These are phyloP conservation scores for Ceratocystis alfenasii DNA, from an alignment of 2,329 filamentous ascomycete species.

Conservation along the genomic window DNA sequence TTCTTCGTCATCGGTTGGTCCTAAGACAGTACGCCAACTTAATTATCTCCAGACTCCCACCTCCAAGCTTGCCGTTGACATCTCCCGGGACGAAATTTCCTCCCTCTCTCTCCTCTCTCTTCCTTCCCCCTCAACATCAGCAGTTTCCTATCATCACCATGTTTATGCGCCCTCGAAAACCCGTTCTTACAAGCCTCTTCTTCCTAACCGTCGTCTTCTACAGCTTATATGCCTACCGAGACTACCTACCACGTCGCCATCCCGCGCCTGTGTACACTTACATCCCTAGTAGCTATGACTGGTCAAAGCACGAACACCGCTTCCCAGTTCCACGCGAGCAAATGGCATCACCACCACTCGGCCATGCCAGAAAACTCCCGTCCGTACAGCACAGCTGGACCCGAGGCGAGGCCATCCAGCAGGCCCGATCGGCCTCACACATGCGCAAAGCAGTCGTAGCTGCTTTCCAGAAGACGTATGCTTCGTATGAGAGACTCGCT, in stretches of 20 bases:
- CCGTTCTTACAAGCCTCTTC: constrained; percentile 36
- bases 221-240: constrained; percentile 44
- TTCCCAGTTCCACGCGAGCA: constrained; percentile 23
- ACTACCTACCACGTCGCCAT: background rate
- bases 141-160: background rate
- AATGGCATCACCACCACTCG: constrained; percentile 23
- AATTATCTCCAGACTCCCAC: no score
- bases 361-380: background rate
- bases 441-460: constrained; percentile 36
- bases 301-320: constrained; percentile 23
- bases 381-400: constrained; percentile 17
- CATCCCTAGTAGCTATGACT: constrained; percentile 24
- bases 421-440: constrained; percentile 12
- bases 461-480: constrained; percentile 45
- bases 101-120: no score
- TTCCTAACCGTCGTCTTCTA: constrained; percentile 54
- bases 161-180: constrained; percentile 23
- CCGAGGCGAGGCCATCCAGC: constrained; percentile 12
- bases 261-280: constrained; percentile 11
- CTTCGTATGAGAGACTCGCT: constrained; percentile 48
- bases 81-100: no score
- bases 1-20: no score
- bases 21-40: no score
- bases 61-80: no score
- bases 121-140: background rate